Evolutionary conservation across 495 filamentous ascomycete species (phyloP).

Genomic region (Neurospora sp.): DNA sequence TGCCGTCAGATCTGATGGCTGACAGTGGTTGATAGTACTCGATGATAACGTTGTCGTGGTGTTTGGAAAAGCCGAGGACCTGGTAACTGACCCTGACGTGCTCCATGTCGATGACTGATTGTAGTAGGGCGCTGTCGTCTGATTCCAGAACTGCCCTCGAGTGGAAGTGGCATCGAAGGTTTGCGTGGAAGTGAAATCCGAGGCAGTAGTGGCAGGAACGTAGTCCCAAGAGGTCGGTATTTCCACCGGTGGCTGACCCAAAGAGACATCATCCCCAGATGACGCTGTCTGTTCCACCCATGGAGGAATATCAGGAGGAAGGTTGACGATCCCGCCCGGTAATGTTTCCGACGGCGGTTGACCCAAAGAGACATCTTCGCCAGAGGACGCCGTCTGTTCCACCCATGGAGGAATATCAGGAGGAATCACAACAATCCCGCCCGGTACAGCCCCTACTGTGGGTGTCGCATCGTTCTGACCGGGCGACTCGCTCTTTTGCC

Average conservation of each 20-base stretch:
- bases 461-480: background rate
- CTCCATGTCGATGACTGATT: constrained; percentile 7
- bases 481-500: background rate
- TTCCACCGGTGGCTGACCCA: background rate
- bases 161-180: background rate
- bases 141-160: background rate
- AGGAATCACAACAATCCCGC: background rate
- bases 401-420: background rate
- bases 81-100: background rate
- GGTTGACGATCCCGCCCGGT: background rate
- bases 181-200: background rate
- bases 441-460: background rate
- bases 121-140: background rate
- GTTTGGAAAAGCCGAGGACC: background rate
- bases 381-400: background rate
- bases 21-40: constrained; percentile 9
- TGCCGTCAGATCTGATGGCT: constrained; percentile 5
- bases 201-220: background rate
- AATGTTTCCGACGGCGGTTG: background rate
- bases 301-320: background rate
- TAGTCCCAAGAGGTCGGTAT: background rate
- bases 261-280: background rate
- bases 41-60: background rate
- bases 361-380: background rate
- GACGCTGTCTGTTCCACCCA: background rate